A percentile compares a stretch with the other conserved stretches of the same genome.
Evolutionary conservation across 2,329 filamentous ascomycete genomes (phyloP).

Genomic region (Alternaria gansuensis): DNA sequence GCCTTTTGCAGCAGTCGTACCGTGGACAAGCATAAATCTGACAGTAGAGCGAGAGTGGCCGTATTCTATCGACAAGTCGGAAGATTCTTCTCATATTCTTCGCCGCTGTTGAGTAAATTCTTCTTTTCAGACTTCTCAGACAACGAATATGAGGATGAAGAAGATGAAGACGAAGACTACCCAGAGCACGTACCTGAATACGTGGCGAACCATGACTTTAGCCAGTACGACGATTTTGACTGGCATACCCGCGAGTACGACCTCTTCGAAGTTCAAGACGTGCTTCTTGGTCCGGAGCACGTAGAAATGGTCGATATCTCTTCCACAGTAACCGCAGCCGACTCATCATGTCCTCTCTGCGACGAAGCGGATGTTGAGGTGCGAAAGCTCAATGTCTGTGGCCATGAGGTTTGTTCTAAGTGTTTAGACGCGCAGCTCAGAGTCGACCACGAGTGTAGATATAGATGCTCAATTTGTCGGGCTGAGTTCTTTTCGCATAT

Average conservation of each 20-base stretch:
- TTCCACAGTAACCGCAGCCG: background rate
- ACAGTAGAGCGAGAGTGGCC: background rate
- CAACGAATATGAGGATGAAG: background rate
- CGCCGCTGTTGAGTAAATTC: background rate
- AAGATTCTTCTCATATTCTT: background rate
- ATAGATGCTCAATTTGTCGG: constrained; percentile 15
- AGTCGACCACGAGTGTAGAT: constrained; percentile 3
- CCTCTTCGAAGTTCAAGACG: constrained; percentile 1
- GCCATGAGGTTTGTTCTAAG: constrained; percentile 3
- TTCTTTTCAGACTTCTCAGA: background rate
- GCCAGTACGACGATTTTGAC: background rate
- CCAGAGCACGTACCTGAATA: background rate
- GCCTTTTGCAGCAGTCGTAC: background rate
- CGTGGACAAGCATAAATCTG: background rate
- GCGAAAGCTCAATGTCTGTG: constrained; percentile 9
- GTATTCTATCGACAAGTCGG: background rate
- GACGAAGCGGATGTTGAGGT: background rate
- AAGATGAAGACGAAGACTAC: background rate
- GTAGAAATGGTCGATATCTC: background rate
- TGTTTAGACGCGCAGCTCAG: constrained; percentile 12
- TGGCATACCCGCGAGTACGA: background rate
- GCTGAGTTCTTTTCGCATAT: constrained; percentile 7
- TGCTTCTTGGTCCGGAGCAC: constrained; percentile 6
- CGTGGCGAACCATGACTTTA: constrained; percentile 1
- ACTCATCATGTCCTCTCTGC: constrained; percentile 8